Percentiles rank a stretch among this genome's conserved stretches.
phyloP scores from a whole-genome alignment of 371 early-diverging fungal genomes.

The Circinella minor region DNA sequence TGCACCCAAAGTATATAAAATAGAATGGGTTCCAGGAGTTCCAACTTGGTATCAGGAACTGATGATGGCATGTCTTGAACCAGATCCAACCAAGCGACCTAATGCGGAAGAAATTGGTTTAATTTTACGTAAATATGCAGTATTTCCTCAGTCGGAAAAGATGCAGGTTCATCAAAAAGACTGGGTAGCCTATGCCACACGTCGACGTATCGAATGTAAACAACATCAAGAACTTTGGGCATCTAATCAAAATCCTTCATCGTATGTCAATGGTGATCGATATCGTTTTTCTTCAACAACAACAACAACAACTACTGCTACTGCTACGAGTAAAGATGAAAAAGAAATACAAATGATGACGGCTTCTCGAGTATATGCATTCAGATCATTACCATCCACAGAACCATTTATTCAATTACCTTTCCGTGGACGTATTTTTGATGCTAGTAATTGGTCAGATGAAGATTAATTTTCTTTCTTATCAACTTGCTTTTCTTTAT shows the following conservation, averaged over 20 bases:
- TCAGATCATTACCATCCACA: conserved; percentile 19
- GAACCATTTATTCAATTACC: conserved; percentile 25
- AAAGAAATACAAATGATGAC: conserved; percentile 11
- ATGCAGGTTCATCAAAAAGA: conserved; percentile 23
- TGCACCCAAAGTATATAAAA: conserved; percentile 24
- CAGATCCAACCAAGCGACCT: conserved; percentile 34
- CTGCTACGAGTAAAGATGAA: conserved; percentile 3
- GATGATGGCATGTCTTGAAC: conserved; percentile 37
- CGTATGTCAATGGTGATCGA: neutral
- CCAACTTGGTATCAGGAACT: conserved; percentile 38
- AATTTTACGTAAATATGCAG: conserved; percentile 30
- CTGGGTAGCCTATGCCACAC: conserved; percentile 24
- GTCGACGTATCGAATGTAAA: conserved; percentile 15
- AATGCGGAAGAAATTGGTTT: conserved; percentile 35
- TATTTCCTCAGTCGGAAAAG: conserved; percentile 12
- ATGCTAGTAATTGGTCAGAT: conserved; percentile 13
- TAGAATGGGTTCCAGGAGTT: conserved; percentile 39
- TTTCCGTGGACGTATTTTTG: conserved; percentile 28
- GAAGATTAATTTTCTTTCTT: conserved; percentile 7
- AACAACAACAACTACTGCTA: neutral
- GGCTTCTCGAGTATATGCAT: conserved; percentile 28
- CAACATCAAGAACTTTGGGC: conserved; percentile 19
- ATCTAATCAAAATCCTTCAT: neutral
- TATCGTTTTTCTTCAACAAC: neutral
- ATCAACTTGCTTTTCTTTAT: neutral